A percentile compares a stretch with the other conserved stretches of the same genome.
phyloP scores from a whole-genome alignment of 345 rosid species.

The Orychophragmus violaceus region DNA sequence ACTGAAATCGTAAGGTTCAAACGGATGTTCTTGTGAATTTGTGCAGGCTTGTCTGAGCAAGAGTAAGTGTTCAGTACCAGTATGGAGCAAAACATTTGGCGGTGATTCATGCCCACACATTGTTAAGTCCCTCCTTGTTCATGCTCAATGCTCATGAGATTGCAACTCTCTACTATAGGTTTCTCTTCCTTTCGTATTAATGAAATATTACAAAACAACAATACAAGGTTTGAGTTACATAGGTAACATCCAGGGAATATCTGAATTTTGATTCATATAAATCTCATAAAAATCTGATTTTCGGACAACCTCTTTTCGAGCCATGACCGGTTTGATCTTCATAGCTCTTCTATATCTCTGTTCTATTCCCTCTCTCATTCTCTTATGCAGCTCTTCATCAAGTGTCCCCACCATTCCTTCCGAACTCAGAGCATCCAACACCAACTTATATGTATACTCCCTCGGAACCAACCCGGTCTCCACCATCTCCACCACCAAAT shows the following conservation, averaged over 20 bases:
- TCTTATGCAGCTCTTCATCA: constrained; percentile 39
- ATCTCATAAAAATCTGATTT: neutral
- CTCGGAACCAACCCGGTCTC: constrained; percentile 67
- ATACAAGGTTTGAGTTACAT: constrained; percentile 6
- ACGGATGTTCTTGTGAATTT: neutral
- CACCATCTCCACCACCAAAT: constrained; percentile 64
- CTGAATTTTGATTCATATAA: neutral
- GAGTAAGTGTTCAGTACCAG: constrained; percentile 39
- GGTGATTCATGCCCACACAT: constrained; percentile 48
- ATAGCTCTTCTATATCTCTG: constrained; percentile 48
- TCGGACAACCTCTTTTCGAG: constrained; percentile 2
- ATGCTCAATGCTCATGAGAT: constrained; percentile 44
- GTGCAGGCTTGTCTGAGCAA: constrained; percentile 53
- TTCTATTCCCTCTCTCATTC: constrained; percentile 44
- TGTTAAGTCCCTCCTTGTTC: constrained; percentile 48
- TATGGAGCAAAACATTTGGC: constrained; percentile 35
- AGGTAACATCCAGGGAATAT: neutral
- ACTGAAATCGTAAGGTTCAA: neutral
- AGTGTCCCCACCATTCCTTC: constrained; percentile 32
- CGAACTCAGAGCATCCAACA: constrained; percentile 46
- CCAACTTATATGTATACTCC: constrained; percentile 71
- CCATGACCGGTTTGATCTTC: constrained; percentile 55
- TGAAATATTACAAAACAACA: constrained; percentile 7
- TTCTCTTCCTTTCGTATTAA: constrained; percentile 4
- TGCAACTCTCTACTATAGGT: neutral